phyloP scores from a whole-genome alignment of 148 eudicot species.

The Vaccinium vitisidaea region DNA sequence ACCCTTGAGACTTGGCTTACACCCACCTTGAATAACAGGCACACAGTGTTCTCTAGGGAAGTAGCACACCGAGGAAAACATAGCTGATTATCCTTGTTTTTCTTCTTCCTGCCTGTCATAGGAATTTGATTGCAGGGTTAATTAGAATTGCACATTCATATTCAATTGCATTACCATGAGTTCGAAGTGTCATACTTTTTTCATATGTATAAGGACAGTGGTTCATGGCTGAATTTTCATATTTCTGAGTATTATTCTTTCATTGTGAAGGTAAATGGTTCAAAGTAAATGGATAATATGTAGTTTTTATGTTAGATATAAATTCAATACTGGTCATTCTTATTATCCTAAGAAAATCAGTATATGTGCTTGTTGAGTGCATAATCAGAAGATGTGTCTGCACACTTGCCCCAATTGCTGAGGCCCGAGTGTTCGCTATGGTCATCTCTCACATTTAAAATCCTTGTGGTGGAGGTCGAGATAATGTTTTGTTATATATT shows the following conservation, averaged over 20 bases:
- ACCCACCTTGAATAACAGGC: neutral
- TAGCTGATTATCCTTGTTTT: neutral
- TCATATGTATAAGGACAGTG: neutral
- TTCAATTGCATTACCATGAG: neutral
- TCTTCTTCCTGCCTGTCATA: neutral
- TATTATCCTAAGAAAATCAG: neutral
- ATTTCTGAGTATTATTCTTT: neutral
- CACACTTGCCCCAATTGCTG: neutral
- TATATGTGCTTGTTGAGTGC: neutral
- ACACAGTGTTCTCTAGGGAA: neutral
- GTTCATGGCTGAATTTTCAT: no score
- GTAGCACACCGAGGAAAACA: neutral
- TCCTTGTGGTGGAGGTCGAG: neutral
- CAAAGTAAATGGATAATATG: neutral
- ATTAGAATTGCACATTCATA: neutral
- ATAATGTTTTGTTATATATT: neutral
- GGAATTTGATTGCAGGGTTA: neutral
- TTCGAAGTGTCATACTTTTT: neutral
- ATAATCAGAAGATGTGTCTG: neutral
- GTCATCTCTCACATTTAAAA: no score
- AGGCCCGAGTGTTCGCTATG: neutral
- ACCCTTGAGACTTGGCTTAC: neutral
- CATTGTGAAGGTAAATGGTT: neutral
- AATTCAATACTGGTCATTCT: neutral
- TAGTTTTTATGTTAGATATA: neutral